Percentiles rank a stretch among this genome's conserved stretches.
Evolutionary conservation across 768 basidiomycete genomes (phyloP).

Genomic region (Pulveroboletus sp.): DNA sequence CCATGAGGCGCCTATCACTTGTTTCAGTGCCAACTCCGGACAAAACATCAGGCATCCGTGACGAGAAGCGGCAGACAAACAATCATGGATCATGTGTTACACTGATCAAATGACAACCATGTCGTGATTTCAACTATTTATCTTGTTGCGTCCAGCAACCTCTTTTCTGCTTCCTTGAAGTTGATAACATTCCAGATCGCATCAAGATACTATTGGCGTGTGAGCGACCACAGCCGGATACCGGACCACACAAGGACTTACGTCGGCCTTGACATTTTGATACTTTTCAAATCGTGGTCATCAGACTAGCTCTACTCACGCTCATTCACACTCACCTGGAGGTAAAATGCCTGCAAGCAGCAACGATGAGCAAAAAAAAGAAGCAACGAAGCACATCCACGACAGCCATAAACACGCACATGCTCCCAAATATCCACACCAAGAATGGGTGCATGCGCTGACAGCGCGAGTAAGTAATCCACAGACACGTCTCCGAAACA

Average conservation of each 20-base stretch:
- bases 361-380: constrained; percentile 1
- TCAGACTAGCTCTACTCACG: background rate
- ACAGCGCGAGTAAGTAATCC: constrained; percentile 7
- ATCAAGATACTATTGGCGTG: constrained; percentile 66
- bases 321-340: constrained; percentile 20
- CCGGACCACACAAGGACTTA: constrained; percentile 38
- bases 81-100: constrained; percentile 3
- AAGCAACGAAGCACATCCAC: constrained; percentile 2
- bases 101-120: constrained; percentile 1
- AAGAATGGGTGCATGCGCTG: constrained; percentile 84
- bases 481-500: background rate
- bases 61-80: background rate
- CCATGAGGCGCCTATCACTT: background rate
- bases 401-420: constrained; percentile 38
- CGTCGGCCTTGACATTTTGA: constrained; percentile 91
- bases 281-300: constrained; percentile 46
- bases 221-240: constrained; percentile 2
- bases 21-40: background rate
- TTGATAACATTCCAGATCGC: constrained; percentile 97
- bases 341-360: constrained; percentile 59
- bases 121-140: constrained; percentile 9
- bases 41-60: background rate
- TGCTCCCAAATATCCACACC: constrained; percentile 99
- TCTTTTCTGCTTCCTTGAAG: constrained; percentile 84
- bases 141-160: constrained; percentile 37